phyloP scores from a whole-genome alignment of 2,329 filamentous ascomycete genomes.

The Exophiala calicioides region DNA sequence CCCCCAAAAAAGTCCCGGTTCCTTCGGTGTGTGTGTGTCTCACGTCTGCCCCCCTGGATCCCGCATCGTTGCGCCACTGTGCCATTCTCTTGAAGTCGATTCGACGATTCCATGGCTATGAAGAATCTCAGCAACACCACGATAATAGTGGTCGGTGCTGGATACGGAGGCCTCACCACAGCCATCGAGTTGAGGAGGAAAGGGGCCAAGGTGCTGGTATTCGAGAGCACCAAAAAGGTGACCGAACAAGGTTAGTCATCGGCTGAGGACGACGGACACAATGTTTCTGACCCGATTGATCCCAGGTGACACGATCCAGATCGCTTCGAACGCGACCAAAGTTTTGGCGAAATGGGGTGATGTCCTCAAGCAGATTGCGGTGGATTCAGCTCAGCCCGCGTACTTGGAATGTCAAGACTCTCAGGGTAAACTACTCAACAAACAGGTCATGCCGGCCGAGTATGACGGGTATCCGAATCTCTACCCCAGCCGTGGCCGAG shows the following conservation, averaged over 20 bases:
- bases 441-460: constrained; percentile 35
- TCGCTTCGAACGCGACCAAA: constrained; percentile 4
- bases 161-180: constrained; percentile 36
- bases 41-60: no score
- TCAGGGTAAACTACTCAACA: constrained; percentile 32
- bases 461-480: constrained; percentile 33
- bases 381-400: not conserved
- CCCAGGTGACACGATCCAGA: constrained; percentile 5
- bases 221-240: not conserved
- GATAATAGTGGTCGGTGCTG: constrained; percentile 52
- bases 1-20: no score
- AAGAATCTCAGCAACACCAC: no score
- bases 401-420: constrained; percentile 36
- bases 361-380: not conserved
- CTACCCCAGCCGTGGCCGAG: constrained; percentile 36
- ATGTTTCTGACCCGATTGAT: not conserved
- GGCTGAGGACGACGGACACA: not conserved
- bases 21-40: no score
- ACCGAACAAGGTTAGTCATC: not conserved
- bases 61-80: no score
- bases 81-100: no score
- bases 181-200: constrained; percentile 31
- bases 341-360: constrained; percentile 2
- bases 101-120: no score
- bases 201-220: constrained; percentile 5